Evolutionary conservation across 2,329 filamentous ascomycete species (phyloP).

Genomic region (Alternaria ventricosa): DNA sequence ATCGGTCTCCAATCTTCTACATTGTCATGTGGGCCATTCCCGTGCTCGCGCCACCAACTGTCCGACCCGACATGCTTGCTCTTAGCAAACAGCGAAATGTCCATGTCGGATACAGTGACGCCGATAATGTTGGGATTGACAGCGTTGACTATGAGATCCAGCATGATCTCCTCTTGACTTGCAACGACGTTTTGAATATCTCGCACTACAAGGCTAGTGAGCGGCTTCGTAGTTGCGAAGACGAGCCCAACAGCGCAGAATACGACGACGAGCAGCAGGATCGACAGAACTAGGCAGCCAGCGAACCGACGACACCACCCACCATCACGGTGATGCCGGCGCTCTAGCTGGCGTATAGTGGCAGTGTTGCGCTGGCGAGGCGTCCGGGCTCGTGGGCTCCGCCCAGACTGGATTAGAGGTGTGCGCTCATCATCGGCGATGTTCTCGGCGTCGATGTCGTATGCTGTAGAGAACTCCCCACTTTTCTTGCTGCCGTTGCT

Average conservation of each 20-base stretch:
- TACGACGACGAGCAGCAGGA: constrained; percentile 81
- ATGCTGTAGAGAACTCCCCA: constrained; percentile 68
- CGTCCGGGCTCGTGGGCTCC: constrained; percentile 60
- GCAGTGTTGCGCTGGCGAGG: constrained; percentile 61
- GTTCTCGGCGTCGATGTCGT: constrained; percentile 81
- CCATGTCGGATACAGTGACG: constrained; percentile 83
- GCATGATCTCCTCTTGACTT: constrained; percentile 92
- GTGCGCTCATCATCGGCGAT: constrained; percentile 87
- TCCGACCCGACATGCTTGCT: constrained; percentile 82
- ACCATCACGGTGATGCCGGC: constrained; percentile 61
- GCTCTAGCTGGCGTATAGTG: constrained; percentile 73
- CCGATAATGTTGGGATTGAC: constrained; percentile 93
- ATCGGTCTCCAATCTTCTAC: constrained; percentile 39
- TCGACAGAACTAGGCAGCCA: constrained; percentile 83
- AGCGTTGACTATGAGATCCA: constrained; percentile 86
- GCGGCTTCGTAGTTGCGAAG: constrained; percentile 87
- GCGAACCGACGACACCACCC: constrained; percentile 76
- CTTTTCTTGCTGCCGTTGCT: constrained; percentile 58
- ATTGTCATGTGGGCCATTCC: constrained; percentile 25
- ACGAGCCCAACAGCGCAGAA: constrained; percentile 88
- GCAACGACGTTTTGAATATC: constrained; percentile 89
- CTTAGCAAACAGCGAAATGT: constrained; percentile 93
- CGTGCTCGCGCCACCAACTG: constrained; percentile 51
- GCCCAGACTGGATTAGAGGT: constrained; percentile 73
- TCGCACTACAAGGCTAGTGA: constrained; percentile 77